These are phyloP conservation scores for Biscogniauxia marginata DNA, from an alignment of 2,329 filamentous ascomycete species.

Conservation along the genomic window DNA sequence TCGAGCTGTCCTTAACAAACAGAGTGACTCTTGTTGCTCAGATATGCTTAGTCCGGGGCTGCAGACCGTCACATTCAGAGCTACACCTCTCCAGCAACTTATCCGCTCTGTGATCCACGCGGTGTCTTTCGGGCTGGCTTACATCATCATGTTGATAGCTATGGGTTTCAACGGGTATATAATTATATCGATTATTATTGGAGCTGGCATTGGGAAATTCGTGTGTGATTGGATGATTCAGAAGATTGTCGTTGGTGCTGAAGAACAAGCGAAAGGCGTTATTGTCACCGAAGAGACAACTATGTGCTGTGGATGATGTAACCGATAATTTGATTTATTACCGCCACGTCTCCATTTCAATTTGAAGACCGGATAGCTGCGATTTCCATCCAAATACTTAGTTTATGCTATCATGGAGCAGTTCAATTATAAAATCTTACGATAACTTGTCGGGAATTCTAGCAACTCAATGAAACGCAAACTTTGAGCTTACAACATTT, in stretches of 20 bases:
- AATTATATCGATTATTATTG: slow-evolving; percentile 45
- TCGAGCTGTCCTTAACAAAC: slow-evolving; percentile 20
- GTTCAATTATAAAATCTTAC: no score
- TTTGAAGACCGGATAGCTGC: no score
- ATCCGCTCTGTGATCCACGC: slow-evolving; percentile 39
- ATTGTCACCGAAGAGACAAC: slow-evolving; percentile 12
- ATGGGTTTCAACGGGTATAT: slow-evolving; percentile 48
- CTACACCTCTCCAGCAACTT: slow-evolving; percentile 40
- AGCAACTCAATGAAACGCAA: no score
- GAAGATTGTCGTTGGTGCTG: slow-evolving; percentile 36
- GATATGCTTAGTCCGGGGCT: slow-evolving; percentile 12
- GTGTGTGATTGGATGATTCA: slow-evolving; percentile 52
- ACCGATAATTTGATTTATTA: not conserved
- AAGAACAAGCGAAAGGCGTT: slow-evolving; percentile 2
- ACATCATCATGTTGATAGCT: slow-evolving; percentile 44
- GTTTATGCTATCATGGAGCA: no score
- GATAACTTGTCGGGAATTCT: no score
- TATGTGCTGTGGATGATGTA: slow-evolving; percentile 15
- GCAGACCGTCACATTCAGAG: slow-evolving; percentile 36
- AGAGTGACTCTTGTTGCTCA: slow-evolving; percentile 11
- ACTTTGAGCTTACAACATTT: no score
- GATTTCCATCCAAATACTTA: no score
- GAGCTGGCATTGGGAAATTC: slow-evolving; percentile 52
- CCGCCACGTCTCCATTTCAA: not conserved
- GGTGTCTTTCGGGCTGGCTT: slow-evolving; percentile 41